Base-by-base conservation (phyloP, 768 basidiomycete species). In the Tricholoma terreum region DNA sequence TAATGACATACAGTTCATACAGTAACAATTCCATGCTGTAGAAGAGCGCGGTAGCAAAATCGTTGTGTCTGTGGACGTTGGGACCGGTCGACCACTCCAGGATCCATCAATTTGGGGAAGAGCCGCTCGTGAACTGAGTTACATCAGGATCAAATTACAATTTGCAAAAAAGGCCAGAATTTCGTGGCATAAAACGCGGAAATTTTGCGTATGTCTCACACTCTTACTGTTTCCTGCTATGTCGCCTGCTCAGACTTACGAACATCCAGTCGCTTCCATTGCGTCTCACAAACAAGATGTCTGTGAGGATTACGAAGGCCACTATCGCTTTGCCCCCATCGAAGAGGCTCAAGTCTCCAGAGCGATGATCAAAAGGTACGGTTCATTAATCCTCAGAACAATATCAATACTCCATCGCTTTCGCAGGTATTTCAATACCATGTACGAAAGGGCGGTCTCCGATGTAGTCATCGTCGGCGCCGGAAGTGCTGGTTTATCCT, bases 391-490 rank as follows among this genome's bases (percentile, higher is more conserved):
- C 12, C 3, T 11, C 5, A 15, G 35, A 24, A 11, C 15, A 4
- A 8, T 40, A 15, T 17, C 27, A 19, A 9, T 36, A 17, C 21
- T 22, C 57, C 11, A 45, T 45, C 21, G 24, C 24, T 27, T 61
- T 22, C 50, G 9, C 63, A 88, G 88, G 56, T 90, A 90, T 78
- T 89, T 86, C 69, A 80, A 80, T 63, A 81, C 75, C 63, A 84
- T 90, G 84, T 85, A 88, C 70, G 84, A 90, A 50, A 78, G 87
- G 38, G 82, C 79, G n/a, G 72, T 91, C 17, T 89, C 87, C 22
- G 89, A 91, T 65, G 82, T 91, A 6, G 86, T 89, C 33, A 86
- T 91, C 63, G 78, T 91, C 61, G 89, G 89, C 6, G 87, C 85
- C 5, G 88, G 88, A 36, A 84, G 82, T 59, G 79, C 80, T 19